Base-by-base conservation (phyloP, 495 filamentous ascomycete species). In the Xylaria intraflava region DNA sequence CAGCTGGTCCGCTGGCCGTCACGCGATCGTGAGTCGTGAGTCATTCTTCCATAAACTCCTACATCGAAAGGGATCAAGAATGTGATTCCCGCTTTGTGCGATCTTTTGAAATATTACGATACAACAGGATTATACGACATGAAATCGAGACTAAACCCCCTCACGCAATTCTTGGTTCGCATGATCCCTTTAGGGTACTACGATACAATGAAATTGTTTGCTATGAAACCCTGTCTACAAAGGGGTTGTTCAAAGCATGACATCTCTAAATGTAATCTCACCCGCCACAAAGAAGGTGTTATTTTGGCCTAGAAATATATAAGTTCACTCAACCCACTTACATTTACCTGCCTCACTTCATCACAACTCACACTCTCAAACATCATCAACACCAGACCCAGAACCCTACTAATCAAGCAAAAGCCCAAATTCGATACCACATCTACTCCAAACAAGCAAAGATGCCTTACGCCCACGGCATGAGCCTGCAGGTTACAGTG, bases 401-500 rank as follows among this genome's bases (percentile, higher is more conserved):
- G 8, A 36, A 48, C 9, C 16, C 45, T 6, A 8, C n/a, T 7
- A 10, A 17, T 11, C 10, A 26, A 29, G 9, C 24, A 29, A 10
- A 45, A 0, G 0, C 26, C 9, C 14, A 29, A 29, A 0, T 27
- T 45, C 10, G n/a, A 39, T 8, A 39, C n/a, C n/a, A 19, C 17
- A 43, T 4, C 2, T 14, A n/a, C 5, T 3, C 41, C 41, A 20
- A 23, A 30, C 24, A 2, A 46, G 6, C 43, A n/a, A 49, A 23
- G 3, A 49, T 38, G 46, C 0, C 49, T 23, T 51, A 9, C 9
- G 4, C 27, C 7, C 8, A 17, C 19, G 51, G 51, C 1, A 33
- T 53, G 11, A 65, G 64, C 22, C 55, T 78, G 16, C 73, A 79
- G 38, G 62, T 74, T 11, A 72, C 65, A 7, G 59, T 79, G 16